Percentiles rank a stretch among this genome's conserved stretches.
Conservation (phyloP, 257 asterid genomes). For the Solanum verrucosum region DNA sequence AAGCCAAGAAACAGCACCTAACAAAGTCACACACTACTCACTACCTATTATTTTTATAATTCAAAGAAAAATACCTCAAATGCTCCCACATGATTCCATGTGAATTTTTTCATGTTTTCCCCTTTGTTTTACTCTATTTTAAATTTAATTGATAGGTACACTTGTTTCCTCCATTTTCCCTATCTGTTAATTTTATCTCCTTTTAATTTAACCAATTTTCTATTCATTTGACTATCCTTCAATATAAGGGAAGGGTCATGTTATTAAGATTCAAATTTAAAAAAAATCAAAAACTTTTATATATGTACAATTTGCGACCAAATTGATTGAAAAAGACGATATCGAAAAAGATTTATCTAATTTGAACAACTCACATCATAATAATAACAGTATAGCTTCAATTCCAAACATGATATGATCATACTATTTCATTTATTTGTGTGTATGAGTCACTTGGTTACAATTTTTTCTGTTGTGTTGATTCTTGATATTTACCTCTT, state of each 20-base stretch:
- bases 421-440: neutral
- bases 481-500: neutral
- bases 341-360: neutral
- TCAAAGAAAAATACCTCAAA: neutral
- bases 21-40: constrained; percentile 18
- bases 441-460: neutral
- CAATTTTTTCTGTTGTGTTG: neutral
- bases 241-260: neutral
- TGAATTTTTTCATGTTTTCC: constrained; percentile 25
- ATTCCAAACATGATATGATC: neutral
- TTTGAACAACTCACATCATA: neutral
- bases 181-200: too few relatives aligned
- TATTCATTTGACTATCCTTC: neutral
- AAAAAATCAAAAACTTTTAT: neutral
- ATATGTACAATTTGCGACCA: neutral
- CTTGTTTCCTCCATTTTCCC: neutral
- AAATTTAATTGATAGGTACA: neutral
- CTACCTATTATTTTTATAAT: neutral
- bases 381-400: neutral
- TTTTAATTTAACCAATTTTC: neutral
- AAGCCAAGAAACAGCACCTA: neutral
- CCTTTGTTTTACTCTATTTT: neutral
- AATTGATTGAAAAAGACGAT: neutral
- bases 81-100: constrained; percentile 35
- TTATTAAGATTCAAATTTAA: neutral